A percentile compares a stretch with the other conserved stretches of the same genome.
Conservation (phyloP, 139 green algal genomes). For the Chlorella sp. region DNA sequence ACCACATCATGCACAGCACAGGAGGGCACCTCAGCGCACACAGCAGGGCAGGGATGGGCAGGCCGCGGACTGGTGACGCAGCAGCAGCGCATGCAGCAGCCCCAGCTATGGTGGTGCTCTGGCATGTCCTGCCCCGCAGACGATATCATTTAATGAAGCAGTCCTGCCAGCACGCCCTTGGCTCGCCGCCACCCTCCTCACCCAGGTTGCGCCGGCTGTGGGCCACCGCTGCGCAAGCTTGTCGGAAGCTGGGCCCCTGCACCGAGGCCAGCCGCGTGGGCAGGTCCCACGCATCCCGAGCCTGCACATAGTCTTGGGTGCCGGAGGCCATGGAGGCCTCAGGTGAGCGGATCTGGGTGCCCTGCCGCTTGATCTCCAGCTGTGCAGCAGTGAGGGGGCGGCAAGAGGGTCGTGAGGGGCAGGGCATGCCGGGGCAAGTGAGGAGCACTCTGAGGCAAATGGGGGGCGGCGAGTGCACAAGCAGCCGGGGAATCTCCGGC, state of each 20-base stretch:
- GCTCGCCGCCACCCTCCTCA: not conserved
- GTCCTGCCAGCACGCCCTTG: too few species aligned
- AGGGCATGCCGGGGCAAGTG: not conserved
- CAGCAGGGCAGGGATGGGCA: not conserved
- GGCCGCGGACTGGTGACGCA: too few species aligned
- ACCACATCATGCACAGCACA: not conserved
- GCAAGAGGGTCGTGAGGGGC: not conserved
- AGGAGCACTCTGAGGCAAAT: not conserved
- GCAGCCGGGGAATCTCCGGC: too few species aligned
- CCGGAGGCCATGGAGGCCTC: not conserved
- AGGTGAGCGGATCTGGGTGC: not conserved
- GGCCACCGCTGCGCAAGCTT: not conserved
- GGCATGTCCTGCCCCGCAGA: too few species aligned
- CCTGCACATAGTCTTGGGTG: not conserved
- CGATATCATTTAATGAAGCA: too few species aligned
- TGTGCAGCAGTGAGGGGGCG: not conserved
- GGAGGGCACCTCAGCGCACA: not conserved
- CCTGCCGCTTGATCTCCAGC: not conserved
- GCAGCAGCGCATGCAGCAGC: too few species aligned
- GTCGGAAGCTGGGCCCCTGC: not conserved
- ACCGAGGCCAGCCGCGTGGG: not conserved
- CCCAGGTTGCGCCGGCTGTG: not conserved
- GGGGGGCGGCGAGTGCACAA: too few species aligned
- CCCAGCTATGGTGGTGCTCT: too few species aligned
- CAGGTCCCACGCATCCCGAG: not conserved